phyloP scores from a whole-genome alignment of 306 rosid species.

The Calophaca sinica region DNA sequence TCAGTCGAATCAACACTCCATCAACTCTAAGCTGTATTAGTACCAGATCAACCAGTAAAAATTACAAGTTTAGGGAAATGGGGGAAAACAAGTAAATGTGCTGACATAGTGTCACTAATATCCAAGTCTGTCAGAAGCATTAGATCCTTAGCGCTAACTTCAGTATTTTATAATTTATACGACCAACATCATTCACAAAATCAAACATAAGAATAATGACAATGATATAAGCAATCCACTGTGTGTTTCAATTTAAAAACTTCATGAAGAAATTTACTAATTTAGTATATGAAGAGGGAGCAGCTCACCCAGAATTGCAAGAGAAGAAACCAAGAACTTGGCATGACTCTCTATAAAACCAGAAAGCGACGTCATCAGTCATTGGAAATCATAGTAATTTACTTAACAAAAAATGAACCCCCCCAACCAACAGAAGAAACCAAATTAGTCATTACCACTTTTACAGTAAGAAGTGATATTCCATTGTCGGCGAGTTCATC shows the following conservation, averaged over 20 bases:
- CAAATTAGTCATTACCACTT: constrained; percentile 75
- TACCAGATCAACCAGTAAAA: constrained; percentile 37
- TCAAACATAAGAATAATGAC: constrained; percentile 14
- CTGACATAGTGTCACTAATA: neutral
- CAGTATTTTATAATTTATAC: constrained; percentile 13
- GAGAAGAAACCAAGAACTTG: constrained; percentile 95
- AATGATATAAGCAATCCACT: constrained; percentile 2
- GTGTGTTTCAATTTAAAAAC: neutral
- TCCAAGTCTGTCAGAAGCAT: constrained; percentile 25
- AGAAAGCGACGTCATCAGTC: constrained; percentile 49
- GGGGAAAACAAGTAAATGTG: constrained; percentile 34
- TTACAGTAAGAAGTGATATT: constrained; percentile 87
- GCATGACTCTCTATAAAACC: constrained; percentile 92
- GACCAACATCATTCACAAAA: constrained; percentile 5
- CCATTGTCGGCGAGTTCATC: constrained; percentile 98
- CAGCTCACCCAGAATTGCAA: constrained; percentile 91
- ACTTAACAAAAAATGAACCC: neutral
- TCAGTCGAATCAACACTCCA: constrained; percentile 90
- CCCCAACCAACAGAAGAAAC: constrained; percentile 39
- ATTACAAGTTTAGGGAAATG: constrained; percentile 11
- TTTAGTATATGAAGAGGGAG: constrained; percentile 39
- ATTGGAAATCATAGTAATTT: constrained; percentile 35
- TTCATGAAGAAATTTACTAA: constrained; percentile 9
- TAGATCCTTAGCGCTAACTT: constrained; percentile 36
- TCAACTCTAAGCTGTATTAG: constrained; percentile 93